Conservation (phyloP, 2,329 filamentous ascomycete species). For the Cytospora piceicola region DNA sequence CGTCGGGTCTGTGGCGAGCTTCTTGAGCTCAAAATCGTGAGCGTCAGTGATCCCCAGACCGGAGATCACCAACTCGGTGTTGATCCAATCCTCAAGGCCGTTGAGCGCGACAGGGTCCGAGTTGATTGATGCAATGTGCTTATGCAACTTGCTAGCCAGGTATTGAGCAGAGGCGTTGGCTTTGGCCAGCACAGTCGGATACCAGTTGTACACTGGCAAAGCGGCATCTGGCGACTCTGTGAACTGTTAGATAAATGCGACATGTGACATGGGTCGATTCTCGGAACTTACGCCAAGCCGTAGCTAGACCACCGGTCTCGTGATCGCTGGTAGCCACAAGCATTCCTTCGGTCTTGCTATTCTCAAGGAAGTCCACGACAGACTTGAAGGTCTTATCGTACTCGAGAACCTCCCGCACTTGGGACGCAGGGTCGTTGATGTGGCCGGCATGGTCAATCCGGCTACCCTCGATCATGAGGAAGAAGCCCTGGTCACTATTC, state of each 20-base stretch:
- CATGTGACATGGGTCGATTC: background rate
- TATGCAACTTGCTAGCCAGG: slow-evolving; percentile 64
- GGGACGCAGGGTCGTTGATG: slow-evolving; percentile 79
- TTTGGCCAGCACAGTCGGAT: slow-evolving; percentile 74
- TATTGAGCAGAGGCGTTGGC: slow-evolving; percentile 79
- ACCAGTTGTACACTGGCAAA: slow-evolving; percentile 71
- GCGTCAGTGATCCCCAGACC: slow-evolving; percentile 80
- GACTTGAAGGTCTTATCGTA: slow-evolving; percentile 86
- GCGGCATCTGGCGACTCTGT: slow-evolving; percentile 38
- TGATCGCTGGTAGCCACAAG: slow-evolving; percentile 93
- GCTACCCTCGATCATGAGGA: slow-evolving; percentile 97
- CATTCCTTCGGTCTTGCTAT: slow-evolving; percentile 73
- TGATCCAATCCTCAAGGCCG: slow-evolving; percentile 66
- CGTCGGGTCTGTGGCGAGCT: slow-evolving; percentile 62
- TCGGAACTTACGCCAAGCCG: slow-evolving; percentile 68
- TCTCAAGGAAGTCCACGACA: slow-evolving; percentile 82
- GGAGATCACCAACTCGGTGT: slow-evolving; percentile 65
- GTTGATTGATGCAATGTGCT: slow-evolving; percentile 55
- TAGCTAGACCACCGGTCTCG: slow-evolving; percentile 87
- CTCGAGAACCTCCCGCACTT: slow-evolving; percentile 90
- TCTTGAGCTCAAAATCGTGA: slow-evolving; percentile 69
- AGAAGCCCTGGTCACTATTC: slow-evolving; percentile 89
- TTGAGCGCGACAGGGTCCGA: slow-evolving; percentile 37
- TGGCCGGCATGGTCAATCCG: slow-evolving; percentile 95
- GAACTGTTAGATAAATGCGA: slow-evolving; percentile 5